Evolutionary conservation across 192 early-diverging fungal species (phyloP).

Genomic region (Mortierella alpina): DNA sequence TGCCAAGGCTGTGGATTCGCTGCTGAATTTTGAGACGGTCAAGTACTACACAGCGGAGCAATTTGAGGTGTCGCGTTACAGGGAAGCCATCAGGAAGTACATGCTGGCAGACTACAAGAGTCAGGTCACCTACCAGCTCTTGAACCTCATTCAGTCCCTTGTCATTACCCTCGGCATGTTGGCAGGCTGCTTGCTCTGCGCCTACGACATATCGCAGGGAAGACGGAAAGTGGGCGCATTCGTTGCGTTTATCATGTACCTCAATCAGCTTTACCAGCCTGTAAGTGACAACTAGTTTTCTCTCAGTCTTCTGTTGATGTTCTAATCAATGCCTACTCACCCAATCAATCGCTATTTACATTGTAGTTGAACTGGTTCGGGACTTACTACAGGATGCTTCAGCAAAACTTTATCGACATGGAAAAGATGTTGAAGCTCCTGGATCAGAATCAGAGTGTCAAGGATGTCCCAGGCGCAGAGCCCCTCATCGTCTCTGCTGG

Average conservation of each 20-base stretch:
- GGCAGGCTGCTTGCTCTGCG: slow-evolving; percentile 84
- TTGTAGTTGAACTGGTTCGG: slow-evolving; percentile 86
- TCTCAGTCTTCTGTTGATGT: slow-evolving; percentile 16
- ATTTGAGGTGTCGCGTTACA: slow-evolving; percentile 86
- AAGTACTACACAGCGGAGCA: slow-evolving; percentile 95
- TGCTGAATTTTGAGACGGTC: slow-evolving; percentile 99
- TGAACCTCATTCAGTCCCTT: slow-evolving; percentile 89
- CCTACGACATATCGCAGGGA: slow-evolving; percentile 81
- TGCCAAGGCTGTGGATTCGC: slow-evolving; percentile 89
- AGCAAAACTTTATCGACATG: slow-evolving; percentile 96
- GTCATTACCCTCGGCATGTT: slow-evolving; percentile 89
- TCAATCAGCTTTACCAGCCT: slow-evolving; percentile 91
- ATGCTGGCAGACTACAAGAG: slow-evolving; percentile 90
- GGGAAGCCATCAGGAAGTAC: slow-evolving; percentile 78
- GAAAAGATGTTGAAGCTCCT: slow-evolving; percentile 94
- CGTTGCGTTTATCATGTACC: slow-evolving; percentile 87
- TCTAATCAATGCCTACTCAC: background rate
- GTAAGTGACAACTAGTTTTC: slow-evolving; percentile 58
- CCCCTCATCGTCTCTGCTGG: slow-evolving; percentile 68
- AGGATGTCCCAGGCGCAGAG: slow-evolving; percentile 73
- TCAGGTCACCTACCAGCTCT: slow-evolving; percentile 76
- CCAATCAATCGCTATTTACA: background rate
- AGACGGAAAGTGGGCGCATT: slow-evolving; percentile 84
- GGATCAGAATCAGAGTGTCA: slow-evolving; percentile 72
- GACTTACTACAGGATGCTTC: slow-evolving; percentile 93